Evolutionary conservation across 179 eudicot species (phyloP).

Genomic region (Carnegiea gigantea): DNA sequence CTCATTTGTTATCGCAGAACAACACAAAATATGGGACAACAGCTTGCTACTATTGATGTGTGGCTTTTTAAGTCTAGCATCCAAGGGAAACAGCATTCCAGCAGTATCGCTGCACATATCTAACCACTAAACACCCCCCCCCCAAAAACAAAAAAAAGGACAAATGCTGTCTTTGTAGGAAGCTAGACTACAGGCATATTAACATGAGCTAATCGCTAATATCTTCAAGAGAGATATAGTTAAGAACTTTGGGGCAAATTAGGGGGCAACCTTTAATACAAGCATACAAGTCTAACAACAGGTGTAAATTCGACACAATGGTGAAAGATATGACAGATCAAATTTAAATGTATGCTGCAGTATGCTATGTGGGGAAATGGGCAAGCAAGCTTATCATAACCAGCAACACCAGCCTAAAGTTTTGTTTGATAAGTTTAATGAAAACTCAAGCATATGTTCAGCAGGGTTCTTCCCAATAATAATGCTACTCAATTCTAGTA

Average conservation of each 20-base stretch:
- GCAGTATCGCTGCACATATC: background rate
- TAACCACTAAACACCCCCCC: too few species aligned
- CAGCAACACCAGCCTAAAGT: background rate
- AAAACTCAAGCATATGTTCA: background rate
- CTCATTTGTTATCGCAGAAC: background rate
- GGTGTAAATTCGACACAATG: background rate
- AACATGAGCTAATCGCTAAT: background rate
- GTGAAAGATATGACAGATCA: background rate
- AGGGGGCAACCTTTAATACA: background rate
- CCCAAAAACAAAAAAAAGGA: too few species aligned
- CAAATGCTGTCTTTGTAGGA: too few species aligned
- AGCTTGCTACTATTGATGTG: background rate
- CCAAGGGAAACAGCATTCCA: background rate
- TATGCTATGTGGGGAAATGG: background rate
- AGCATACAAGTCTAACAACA: background rate
- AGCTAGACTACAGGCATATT: too few species aligned
- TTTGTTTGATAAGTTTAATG: conserved; percentile 7
- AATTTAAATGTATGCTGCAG: background rate
- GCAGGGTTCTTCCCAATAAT: background rate
- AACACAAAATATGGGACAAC: background rate
- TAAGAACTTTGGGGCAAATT: background rate
- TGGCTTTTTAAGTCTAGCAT: background rate
- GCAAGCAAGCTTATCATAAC: background rate
- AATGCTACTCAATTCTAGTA: too few species aligned
- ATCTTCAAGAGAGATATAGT: background rate